Base-by-base conservation (phyloP, 2,329 filamentous ascomycete genomes). In the Exophiala aquamarina region DNA sequence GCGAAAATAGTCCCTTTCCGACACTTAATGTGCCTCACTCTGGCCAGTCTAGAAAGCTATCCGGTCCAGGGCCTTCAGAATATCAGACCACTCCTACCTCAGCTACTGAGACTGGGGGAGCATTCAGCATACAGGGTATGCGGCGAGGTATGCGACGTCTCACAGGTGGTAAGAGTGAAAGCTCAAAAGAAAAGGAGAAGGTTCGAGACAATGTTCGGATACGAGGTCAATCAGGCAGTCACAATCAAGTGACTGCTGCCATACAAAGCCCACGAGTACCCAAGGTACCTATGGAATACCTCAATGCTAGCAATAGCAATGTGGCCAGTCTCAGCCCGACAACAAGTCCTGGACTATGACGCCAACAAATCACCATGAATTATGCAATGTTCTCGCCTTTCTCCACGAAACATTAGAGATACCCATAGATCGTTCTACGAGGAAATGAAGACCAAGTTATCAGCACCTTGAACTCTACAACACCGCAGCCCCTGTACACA, bases 1-100 rank as follows among this genome's bases (percentile, higher is more conserved):
- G 87, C 1, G 84, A 89, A 55, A 90, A 95, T 57, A 83, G 84
- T 44, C 58, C 68, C 10, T 59, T 59, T 29, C 57, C 57, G 13
- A 49, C 46, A 15, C 40, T 42, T 37, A 56, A 10, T 55, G 56
- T 45, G 59, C 58, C 45, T 57, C 60, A 41, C 50, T 58, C 26
- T 39, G 61, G 34, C 55, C 59, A 4, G 13, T 32, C 21, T 20
- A 54, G 47, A 39, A 20, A 19, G 23, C 18, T 45, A 26, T 49
- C 48, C 8, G 46, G 45, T 2, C 44, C 54, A 20, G 49, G 44
- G 55, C 6, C 64, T 61, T 47, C 47, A 10, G 52, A 55, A 35
- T 55, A 52, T 35, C 51, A 50, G 29, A 49, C 50, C 60, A 33
- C 66, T 61, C 44, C 68, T 60, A 47, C 42, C 39, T 59, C 38